These are phyloP conservation scores for Viola odorata DNA, from an alignment of 345 rosid genomes.

Conservation along the genomic window DNA sequence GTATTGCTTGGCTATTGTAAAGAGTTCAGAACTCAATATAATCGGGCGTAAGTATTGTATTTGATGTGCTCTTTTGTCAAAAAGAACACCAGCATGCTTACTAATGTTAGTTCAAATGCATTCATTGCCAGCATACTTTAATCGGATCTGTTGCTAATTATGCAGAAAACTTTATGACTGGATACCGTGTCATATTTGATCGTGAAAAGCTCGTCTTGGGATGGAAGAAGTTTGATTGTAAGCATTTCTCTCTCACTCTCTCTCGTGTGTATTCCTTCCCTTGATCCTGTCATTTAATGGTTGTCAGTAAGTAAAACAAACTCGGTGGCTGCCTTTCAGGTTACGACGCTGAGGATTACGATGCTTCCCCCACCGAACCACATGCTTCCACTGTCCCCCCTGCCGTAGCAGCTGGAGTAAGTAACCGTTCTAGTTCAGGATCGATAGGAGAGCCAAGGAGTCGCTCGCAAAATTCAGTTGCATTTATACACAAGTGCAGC, in stretches of 20 bases:
- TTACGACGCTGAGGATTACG: constrained; percentile 47
- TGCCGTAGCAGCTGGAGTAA: constrained; percentile 53
- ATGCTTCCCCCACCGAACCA: constrained; percentile 27
- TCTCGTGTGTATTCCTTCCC: not conserved
- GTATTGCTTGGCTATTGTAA: constrained; percentile 69
- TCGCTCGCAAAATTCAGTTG: constrained; percentile 28
- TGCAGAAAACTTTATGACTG: constrained; percentile 89
- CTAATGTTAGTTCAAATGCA: not conserved
- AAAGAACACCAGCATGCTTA: not conserved
- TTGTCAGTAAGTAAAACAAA: not conserved
- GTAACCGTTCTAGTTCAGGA: constrained; percentile 31
- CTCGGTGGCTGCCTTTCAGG: constrained; percentile 34
- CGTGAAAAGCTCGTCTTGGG: constrained; percentile 66
- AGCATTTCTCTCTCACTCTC: constrained; percentile 15
- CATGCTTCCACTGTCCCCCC: constrained; percentile 47
- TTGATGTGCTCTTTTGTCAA: not conserved
- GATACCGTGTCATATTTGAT: constrained; percentile 69
- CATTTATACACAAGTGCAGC: constrained; percentile 15
- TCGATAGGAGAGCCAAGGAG: constrained; percentile 25
- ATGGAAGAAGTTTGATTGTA: constrained; percentile 78
- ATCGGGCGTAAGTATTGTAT: constrained; percentile 57
- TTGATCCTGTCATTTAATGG: not conserved
- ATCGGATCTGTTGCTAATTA: not conserved
- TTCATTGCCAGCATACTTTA: not conserved
- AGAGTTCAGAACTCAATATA: constrained; percentile 64